Conservation (phyloP, 2,329 filamentous ascomycete genomes). For the Grosmannia serpens region DNA sequence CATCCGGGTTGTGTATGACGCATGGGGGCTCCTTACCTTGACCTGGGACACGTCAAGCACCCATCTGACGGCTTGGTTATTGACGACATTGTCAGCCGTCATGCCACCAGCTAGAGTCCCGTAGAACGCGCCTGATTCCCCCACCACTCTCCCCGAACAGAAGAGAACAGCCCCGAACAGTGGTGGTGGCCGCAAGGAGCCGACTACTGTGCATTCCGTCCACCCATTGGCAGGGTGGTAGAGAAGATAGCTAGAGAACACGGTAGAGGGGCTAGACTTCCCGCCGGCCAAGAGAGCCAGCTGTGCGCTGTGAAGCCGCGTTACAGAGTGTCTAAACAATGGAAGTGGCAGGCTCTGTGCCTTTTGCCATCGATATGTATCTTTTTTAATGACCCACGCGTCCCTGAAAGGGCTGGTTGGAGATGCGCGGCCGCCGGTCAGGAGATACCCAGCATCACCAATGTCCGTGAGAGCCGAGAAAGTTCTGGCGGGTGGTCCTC, state of each 20-base stretch:
- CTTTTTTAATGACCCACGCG: slow-evolving; percentile 61
- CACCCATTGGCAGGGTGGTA: slow-evolving; percentile 38
- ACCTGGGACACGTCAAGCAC: slow-evolving; percentile 29
- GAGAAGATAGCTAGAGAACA: slow-evolving; percentile 42
- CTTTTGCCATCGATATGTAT: slow-evolving; percentile 45
- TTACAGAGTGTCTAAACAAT: slow-evolving; percentile 63
- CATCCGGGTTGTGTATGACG: no score
- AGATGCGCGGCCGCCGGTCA: slow-evolving; percentile 70
- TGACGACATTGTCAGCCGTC: slow-evolving; percentile 47
- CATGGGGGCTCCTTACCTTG: slow-evolving; percentile 20
- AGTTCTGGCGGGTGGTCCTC: slow-evolving; percentile 42
- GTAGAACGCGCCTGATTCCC: slow-evolving; percentile 23
- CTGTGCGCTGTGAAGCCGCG: slow-evolving; percentile 35
- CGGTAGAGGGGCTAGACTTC: slow-evolving; percentile 34
- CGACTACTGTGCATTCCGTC: slow-evolving; percentile 28
- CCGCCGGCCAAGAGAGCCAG: slow-evolving; percentile 51
- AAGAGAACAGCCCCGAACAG: slow-evolving; percentile 33
- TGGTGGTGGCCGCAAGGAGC: slow-evolving; percentile 22
- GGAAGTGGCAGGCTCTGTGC: slow-evolving; percentile 55
- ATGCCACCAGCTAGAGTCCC: slow-evolving; percentile 69
- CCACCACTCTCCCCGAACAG: slow-evolving; percentile 5
- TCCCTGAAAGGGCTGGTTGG: slow-evolving; percentile 58
- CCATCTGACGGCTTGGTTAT: slow-evolving; percentile 56
- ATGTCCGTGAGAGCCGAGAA: slow-evolving; percentile 68
- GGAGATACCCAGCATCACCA: slow-evolving; percentile 43